phyloP scores from a whole-genome alignment of 2,329 filamentous ascomycete species.

The Metarhizium rileyi region DNA sequence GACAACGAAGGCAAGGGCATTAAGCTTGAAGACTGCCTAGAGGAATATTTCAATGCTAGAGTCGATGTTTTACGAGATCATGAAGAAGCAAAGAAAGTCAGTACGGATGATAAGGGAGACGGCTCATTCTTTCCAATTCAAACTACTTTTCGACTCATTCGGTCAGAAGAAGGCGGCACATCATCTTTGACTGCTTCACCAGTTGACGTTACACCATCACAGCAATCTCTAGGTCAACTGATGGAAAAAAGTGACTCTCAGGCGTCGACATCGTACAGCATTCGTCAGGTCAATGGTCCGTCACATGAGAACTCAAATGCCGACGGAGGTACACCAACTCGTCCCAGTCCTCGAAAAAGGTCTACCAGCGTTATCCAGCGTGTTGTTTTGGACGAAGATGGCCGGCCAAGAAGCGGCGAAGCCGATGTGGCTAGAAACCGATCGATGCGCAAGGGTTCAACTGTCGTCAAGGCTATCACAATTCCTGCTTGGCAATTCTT shows the following conservation, averaged over 20 bases:
- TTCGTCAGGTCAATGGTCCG: background rate
- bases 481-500: conserved; percentile 99
- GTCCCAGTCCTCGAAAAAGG: conserved; percentile 29
- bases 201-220: conserved; percentile 17
- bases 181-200: conserved; percentile 26
- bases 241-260: background rate
- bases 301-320: background rate
- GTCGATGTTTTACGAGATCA: conserved; percentile 79
- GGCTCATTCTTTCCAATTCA: conserved; percentile 18
- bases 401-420: conserved; percentile 32
- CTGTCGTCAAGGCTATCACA: conserved; percentile 67
- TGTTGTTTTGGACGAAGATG: conserved; percentile 43
- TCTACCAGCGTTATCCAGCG: conserved; percentile 54
- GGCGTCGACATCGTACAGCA: background rate
- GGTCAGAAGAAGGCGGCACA: conserved; percentile 21
- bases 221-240: conserved; percentile 1
- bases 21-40: conserved; percentile 81
- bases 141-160: conserved; percentile 25
- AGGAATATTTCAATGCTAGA: conserved; percentile 88
- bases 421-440: conserved; percentile 31
- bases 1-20: conserved; percentile 61
- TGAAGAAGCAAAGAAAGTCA: conserved; percentile 40
- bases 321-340: conserved; percentile 2
- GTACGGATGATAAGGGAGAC: conserved; percentile 18
- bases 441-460: conserved; percentile 36